Base-by-base conservation (phyloP, 331 rosid genomes). In the Phaseolus coccineus region DNA sequence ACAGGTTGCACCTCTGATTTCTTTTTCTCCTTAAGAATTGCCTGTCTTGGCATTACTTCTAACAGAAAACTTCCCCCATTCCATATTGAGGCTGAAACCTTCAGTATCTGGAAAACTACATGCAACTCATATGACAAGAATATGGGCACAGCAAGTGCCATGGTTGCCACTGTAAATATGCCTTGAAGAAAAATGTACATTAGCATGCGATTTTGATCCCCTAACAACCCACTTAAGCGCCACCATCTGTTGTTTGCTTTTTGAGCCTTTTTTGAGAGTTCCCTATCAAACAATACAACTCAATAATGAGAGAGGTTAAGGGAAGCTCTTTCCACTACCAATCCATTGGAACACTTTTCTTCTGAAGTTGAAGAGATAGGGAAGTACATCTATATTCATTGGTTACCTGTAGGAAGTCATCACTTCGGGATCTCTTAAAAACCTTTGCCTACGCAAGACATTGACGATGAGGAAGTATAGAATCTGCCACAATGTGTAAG, bases 391-490 rank as follows among this genome's bases (percentile, higher is more conserved):
- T 6, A 14, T 46, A 33, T 48, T 59, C 59, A 28, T 9, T 69
- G 53, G 27, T 63, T 78, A 93, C 96, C 94, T 91, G 83, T 91
- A 93, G 74, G 97, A 93, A 77, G 94, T 93, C 97, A 93, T 93
- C 80, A 91, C 96, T 86, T 93, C 96, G 22, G 97, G 96, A 78
- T 93, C 97, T 80, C 88, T 88, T 75, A 91, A 58, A 47, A 93
- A 82, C 87, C 96, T 87, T 59, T 93, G 96, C 14, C 94, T 83
- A 71, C 93, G 91, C 62, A 93, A 64, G 77, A 93, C 96, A 8
- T 93, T 69, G 87, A 93, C 97, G 10, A 93, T 91, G 87, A 91
- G 94, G 82, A 91, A 89, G 80, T 93, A 91, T 31, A 93, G 87
- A 73, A 81, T 59, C 83, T 93, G 97, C 96, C 96, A 93, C 14